These are phyloP conservation scores for Hemisphaericaspora subhashii DNA, from an alignment of 1,139 yeast species.

Conservation along the genomic window DNA sequence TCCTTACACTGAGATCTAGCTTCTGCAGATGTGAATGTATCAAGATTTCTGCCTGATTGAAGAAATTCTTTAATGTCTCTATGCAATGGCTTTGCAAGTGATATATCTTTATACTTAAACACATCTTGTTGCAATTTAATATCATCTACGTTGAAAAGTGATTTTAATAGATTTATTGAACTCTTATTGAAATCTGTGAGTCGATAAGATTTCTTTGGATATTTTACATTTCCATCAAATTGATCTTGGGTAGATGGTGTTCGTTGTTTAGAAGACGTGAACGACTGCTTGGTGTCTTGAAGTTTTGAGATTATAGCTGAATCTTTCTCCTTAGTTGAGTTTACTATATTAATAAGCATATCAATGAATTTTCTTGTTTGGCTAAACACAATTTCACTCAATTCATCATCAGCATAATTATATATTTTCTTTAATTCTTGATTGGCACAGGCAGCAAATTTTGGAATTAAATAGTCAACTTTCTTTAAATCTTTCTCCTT, in stretches of 20 bases:
- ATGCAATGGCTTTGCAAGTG: slow-evolving; percentile 44
- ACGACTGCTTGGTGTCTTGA: slow-evolving; percentile 8
- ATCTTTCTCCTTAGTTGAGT: slow-evolving; percentile 44
- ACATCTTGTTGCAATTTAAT: slow-evolving; percentile 52
- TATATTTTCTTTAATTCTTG: slow-evolving; percentile 60
- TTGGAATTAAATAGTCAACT: slow-evolving; percentile 63
- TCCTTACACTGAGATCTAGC: slow-evolving; percentile 56
- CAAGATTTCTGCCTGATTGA: neutral
- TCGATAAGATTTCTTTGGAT: slow-evolving; percentile 47
- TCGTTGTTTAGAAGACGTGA: slow-evolving; percentile 18
- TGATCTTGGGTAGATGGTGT: slow-evolving; percentile 24
- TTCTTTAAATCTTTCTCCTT: slow-evolving; percentile 39
- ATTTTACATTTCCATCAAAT: slow-evolving; percentile 20
- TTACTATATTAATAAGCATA: slow-evolving; percentile 50
- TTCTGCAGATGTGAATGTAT: slow-evolving; percentile 34
- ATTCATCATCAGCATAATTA: slow-evolving; percentile 36
- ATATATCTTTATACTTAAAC: slow-evolving; percentile 37
- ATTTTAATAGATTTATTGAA: slow-evolving; percentile 35
- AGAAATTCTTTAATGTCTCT: slow-evolving; percentile 41
- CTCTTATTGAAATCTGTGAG: slow-evolving; percentile 49
- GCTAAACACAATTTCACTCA: slow-evolving; percentile 47
- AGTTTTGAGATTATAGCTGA: slow-evolving; percentile 42
- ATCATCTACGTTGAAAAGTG: slow-evolving; percentile 42
- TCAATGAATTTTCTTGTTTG: slow-evolving; percentile 62
- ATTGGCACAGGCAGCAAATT: slow-evolving; percentile 63